A percentile compares a stretch with the other conserved stretches of the same genome.
Evolutionary conservation across 208 protist genomes (phyloP).

Genomic region (Acanthamoeba culbertsoni): DNA sequence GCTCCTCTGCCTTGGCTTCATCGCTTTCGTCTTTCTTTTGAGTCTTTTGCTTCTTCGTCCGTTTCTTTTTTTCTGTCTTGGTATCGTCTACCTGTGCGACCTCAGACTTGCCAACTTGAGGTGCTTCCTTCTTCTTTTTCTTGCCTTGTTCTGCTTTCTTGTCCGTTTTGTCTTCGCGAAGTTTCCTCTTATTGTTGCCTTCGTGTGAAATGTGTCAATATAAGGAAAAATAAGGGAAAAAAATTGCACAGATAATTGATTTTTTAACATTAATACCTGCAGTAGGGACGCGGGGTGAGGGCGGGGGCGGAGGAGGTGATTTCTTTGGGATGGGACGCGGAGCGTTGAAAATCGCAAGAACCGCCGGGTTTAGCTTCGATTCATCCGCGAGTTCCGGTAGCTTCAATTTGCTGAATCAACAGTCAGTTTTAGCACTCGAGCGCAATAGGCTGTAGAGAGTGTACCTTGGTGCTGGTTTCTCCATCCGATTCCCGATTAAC

Average conservation of each 20-base stretch:
- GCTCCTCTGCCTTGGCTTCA: neutral
- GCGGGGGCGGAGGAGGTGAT: neutral
- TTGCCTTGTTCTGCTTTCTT: neutral
- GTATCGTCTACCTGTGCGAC: neutral
- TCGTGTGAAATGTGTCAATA: neutral
- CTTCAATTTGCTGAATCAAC: neutral
- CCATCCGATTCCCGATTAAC: neutral
- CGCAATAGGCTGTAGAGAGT: neutral
- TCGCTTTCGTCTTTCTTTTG: neutral
- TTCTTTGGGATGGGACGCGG: neutral
- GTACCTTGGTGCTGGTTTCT: neutral
- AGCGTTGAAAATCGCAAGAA: conserved; percentile 16
- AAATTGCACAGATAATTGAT: neutral
- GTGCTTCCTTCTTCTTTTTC: neutral
- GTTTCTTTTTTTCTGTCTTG: neutral
- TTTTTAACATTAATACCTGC: neutral
- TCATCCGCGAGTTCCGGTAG: neutral
- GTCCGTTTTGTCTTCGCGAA: neutral
- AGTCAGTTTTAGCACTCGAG: neutral
- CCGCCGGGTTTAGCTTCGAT: neutral
- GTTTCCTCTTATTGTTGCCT: neutral
- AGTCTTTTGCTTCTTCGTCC: neutral
- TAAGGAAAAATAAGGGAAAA: neutral
- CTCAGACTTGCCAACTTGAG: no score
- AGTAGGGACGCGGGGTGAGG: neutral